Base-by-base conservation (phyloP, 257 asterid genomes). In the Lycium barbarum region DNA sequence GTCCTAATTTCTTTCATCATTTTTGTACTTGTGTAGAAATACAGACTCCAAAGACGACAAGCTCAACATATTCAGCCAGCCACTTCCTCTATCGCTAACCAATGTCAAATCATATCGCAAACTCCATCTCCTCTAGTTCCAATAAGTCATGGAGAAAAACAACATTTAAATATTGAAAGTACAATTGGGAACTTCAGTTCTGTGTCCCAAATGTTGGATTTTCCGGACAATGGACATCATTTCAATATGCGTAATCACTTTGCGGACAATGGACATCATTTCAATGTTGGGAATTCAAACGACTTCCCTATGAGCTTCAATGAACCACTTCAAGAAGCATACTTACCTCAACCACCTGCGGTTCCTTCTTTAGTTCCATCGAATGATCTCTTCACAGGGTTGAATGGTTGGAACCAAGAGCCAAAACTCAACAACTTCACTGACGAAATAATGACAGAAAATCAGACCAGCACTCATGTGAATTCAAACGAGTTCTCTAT, bases 11-110 rank as follows among this genome's bases (percentile, higher is more conserved):
- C 13, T n/a, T 65, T n/a, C 33, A n/a, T 65, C 38, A 9, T 65
- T 65, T 65, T 11, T 6, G 35, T 49, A 11, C 66, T 49, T 67
- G 22, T 22, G n/a, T 83, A 85, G 85, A 85, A 71, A 81, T 67
- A 33, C 11, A 26, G 86, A 86, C 86, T 49, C 7, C 71, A 47
- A 6, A 40, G 47, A 76, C 83, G 51, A 7, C 22, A n/a, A 59
- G 57, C 49, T 38, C 73, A 53, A 43, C 57, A 51, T 61, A 49
- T 51, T 61, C 61, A 66, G 59, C 81, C 26, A 65, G 47, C 81
- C 35, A n/a, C n/a, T n/a, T 18, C 65, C 15, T 66, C 40, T 53
- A 18, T 11, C 43, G 9, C 17, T 8, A 1, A 73, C n/a, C 73
- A 33, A 66, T 66, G 11, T 35, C 6, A 66, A 66, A 12, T 66